These are phyloP conservation scores for Mortierella sp. DNA, from an alignment of 371 early-diverging fungal genomes.

Conservation along the genomic window DNA sequence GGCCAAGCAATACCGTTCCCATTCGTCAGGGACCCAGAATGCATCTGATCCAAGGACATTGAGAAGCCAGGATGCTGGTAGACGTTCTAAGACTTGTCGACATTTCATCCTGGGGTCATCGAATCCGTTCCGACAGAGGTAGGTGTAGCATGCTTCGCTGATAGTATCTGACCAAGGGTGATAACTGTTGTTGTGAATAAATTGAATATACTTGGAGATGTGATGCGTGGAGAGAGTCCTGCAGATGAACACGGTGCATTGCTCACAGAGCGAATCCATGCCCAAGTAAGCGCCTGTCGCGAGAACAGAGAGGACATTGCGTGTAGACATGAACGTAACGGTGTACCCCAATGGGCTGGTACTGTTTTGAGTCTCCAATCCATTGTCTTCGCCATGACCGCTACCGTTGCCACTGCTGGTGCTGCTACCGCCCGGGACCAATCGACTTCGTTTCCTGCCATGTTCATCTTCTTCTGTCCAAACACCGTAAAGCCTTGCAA, in stretches of 20 bases:
- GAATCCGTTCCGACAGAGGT: constrained; percentile 35
- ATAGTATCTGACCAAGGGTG: constrained; percentile 41
- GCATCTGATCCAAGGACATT: constrained; percentile 28
- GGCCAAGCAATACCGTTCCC: constrained; percentile 47
- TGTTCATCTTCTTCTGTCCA: constrained; percentile 19
- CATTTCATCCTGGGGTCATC: constrained; percentile 36
- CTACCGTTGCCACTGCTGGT: not conserved
- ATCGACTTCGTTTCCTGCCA: not conserved
- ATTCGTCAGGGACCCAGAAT: constrained; percentile 44
- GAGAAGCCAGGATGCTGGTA: constrained; percentile 26
- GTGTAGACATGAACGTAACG: not conserved
- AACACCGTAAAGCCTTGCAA: constrained; percentile 34
- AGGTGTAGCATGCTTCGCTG: constrained; percentile 29
- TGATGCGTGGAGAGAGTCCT: constrained; percentile 14
- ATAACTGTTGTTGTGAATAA: constrained; percentile 17
- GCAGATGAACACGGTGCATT: constrained; percentile 14
- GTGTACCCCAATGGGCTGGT: not conserved
- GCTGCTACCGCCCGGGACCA: not conserved
- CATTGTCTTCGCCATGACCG: not conserved
- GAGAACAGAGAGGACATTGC: constrained; percentile 29
- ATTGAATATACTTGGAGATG: constrained; percentile 7
- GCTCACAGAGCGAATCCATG: constrained; percentile 25
- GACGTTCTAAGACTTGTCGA: constrained; percentile 22
- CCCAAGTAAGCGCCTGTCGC: constrained; percentile 37
- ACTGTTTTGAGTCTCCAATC: too few species aligned